Base-by-base conservation (phyloP, 2,329 filamentous ascomycete species). In the Phyllosticta paracitricarpa region DNA sequence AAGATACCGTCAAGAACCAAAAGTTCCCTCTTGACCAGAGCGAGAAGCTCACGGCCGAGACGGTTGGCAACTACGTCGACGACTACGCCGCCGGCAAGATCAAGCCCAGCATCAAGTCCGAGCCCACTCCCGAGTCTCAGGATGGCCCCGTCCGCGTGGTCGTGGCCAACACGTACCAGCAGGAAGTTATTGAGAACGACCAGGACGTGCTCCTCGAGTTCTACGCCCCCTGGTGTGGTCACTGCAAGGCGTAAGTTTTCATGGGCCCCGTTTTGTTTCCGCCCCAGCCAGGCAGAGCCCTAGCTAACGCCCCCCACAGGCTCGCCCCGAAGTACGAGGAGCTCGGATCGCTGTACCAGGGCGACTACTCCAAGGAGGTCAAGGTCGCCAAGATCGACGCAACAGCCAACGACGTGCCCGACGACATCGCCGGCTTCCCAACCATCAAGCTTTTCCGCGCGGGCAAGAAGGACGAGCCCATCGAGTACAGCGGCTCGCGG, bases 181-280 rank as follows among this genome's bases (percentile, higher is more conserved):
- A 95, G 7, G 79, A 97, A 68, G 92, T 99, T 71, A 83, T 97
- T 61, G 88, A 99, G 73, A 88, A 96, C 76, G 83, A 87, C 74
- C 97, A 97, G 88, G 94, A 99, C 77, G 94, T 99, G 63, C 84
- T 99, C 67, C 79, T 99, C 66, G 94, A 99, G 82, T 97, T 96
- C 82, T 99, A 99, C 81, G 94, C 94, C 63, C 94, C 94, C 66
- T 87, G 84, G 84, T 87, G 84, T 69, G 84, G 84, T 73, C 84
- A 87, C 77, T 87, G 84, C 83, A 87, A 87, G 75, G 78, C 84
- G 78, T 81, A 75, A 72, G 78, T 74, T 51, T 26, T 54, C 22
- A n/a, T n/a, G n/a, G 4, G 40, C 40, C 40, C 40, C 40, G 6
- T 30, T 4, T 35, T 14, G 24, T 17, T 24, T 26, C 24, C 51